These are phyloP conservation scores for Neurospora sp. DNA, from an alignment of 495 filamentous ascomycete species.

Conservation along the genomic window DNA sequence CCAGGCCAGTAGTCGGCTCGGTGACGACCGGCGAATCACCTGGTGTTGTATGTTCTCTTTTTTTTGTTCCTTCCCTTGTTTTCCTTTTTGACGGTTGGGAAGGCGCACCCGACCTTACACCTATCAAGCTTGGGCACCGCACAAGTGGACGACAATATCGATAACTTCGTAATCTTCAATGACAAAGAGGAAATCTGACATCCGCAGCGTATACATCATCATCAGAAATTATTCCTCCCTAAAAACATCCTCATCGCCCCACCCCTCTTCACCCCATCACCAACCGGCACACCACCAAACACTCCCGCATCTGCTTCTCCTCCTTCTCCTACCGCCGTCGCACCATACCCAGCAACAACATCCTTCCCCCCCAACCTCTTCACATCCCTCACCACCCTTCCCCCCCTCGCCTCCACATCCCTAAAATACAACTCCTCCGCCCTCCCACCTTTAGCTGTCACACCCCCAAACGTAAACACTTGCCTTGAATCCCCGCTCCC, in stretches of 20 bases:
- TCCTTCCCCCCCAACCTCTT: conserved; percentile 14
- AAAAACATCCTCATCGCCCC: conserved; percentile 11
- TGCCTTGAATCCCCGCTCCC: conserved; percentile 47
- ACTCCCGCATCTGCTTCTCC: neutral
- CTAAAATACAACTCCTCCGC: conserved; percentile 5
- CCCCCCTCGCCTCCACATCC: conserved; percentile 7
- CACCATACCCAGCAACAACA: neutral
- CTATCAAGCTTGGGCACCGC: too few relatives aligned
- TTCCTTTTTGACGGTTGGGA: neutral
- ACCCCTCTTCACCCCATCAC: neutral
- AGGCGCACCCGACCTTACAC: neutral
- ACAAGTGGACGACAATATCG: too few relatives aligned
- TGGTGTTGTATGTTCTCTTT: neutral
- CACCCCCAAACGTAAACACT: conserved; percentile 39
- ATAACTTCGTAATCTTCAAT: too few relatives aligned
- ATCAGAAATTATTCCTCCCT: conserved; percentile 1
- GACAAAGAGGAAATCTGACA: too few relatives aligned
- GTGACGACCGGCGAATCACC: neutral
- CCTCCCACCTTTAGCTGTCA: neutral
- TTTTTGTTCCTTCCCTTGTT: neutral
- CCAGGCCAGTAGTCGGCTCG: neutral
- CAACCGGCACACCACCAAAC: neutral
- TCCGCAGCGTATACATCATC: too few relatives aligned
- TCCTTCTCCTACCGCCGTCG: neutral
- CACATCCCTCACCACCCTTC: conserved; percentile 19